These are phyloP conservation scores for Sarocladium brachiariae DNA, from an alignment of 2,329 filamentous ascomycete genomes.

Conservation along the genomic window DNA sequence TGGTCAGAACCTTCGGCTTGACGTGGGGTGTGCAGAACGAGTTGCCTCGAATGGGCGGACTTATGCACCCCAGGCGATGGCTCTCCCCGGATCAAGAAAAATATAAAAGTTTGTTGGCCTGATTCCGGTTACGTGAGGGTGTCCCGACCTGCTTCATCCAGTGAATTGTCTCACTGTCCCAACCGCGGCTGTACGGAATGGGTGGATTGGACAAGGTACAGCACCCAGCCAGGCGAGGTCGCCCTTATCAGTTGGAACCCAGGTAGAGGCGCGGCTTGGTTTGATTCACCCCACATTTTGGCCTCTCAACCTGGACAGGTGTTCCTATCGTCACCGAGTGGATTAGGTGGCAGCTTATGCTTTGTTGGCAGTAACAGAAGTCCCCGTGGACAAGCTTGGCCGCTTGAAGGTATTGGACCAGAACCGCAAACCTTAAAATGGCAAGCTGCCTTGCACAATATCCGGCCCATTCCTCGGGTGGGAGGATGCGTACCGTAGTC, in stretches of 20 bases:
- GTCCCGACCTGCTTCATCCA: background rate
- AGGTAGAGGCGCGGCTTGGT: background rate
- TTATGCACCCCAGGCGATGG: background rate
- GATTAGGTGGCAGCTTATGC: background rate
- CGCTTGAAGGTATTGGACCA: background rate
- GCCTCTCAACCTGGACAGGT: background rate
- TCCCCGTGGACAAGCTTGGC: background rate
- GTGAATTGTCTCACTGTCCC: background rate
- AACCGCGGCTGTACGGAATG: background rate
- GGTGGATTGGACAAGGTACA: background rate
- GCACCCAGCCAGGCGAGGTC: background rate
- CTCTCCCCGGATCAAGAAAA: background rate
- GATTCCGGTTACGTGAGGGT: background rate
- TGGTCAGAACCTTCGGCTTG: no score
- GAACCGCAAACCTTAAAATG: background rate
- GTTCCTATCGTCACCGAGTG: background rate
- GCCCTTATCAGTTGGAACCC: background rate
- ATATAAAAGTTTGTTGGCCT: background rate
- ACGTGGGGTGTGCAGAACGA: background rate
- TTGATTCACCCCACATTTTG: slow-evolving; percentile 1
- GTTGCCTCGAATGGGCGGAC: background rate
- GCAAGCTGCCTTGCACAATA: background rate
- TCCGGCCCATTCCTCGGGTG: background rate
- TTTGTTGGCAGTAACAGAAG: background rate
- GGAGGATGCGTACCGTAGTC: background rate